phyloP scores from a whole-genome alignment of 257 asterid species.

The Misopates orontium region DNA sequence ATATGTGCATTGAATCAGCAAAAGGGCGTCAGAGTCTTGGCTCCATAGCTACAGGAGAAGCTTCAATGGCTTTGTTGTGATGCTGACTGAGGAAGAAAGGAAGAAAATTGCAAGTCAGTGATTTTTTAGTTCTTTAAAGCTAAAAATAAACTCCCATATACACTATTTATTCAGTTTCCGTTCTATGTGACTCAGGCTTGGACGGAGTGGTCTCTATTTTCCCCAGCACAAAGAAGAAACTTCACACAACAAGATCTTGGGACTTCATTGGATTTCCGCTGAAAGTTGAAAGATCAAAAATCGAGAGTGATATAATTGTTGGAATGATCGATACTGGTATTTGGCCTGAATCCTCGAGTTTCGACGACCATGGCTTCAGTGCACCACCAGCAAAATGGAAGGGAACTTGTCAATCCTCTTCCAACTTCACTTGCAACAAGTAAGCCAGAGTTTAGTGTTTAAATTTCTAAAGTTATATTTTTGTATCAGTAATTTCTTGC shows the following conservation, averaged over 20 bases:
- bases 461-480: neutral
- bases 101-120: conserved; percentile 24
- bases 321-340: conserved; percentile 51
- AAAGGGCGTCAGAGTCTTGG: conserved; percentile 19
- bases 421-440: conserved; percentile 54
- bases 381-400: conserved; percentile 52
- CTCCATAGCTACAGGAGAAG: conserved; percentile 40
- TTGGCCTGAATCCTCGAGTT: conserved; percentile 53
- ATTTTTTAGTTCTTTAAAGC: neutral
- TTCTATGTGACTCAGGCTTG: conserved; percentile 33
- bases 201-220: conserved; percentile 51
- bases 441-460: no score
- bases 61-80: conserved; percentile 55
- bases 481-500: neutral
- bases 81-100: conserved; percentile 37
- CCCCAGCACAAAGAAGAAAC: conserved; percentile 34
- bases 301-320: conserved; percentile 40
- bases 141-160: neutral
- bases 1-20: conserved; percentile 29
- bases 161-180: neutral
- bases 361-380: conserved; percentile 36
- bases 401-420: conserved; percentile 36
- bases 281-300: conserved; percentile 28
- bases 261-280: conserved; percentile 41
- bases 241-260: conserved; percentile 60